phyloP scores from a whole-genome alignment of 2,329 filamentous ascomycete genomes.

The Cryphonectria naterciae region DNA sequence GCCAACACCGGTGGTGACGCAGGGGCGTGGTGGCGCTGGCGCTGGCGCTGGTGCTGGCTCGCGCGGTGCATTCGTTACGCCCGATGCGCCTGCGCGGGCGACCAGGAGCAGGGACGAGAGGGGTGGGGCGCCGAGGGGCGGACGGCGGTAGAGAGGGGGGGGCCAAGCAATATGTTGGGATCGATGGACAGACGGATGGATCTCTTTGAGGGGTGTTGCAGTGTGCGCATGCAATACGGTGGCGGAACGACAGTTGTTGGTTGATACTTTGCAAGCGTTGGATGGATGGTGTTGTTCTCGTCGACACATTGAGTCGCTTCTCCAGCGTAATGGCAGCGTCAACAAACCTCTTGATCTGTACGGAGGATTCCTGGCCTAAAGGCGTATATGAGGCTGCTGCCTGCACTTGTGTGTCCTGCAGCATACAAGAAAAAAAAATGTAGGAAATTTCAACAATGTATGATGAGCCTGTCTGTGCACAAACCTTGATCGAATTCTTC shows the following conservation, averaged over 20 bases:
- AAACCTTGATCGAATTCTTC: too few relatives aligned
- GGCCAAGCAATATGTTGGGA: background rate
- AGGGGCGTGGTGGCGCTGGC: background rate
- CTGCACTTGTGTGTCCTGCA: background rate
- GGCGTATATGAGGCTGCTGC: background rate
- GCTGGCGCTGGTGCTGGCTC: background rate
- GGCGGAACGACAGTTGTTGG: background rate
- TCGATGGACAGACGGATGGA: background rate
- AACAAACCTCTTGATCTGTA: background rate
- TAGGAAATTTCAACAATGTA: background rate
- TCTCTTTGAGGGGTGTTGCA: background rate
- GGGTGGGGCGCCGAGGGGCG: constrained; percentile 34
- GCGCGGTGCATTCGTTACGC: constrained; percentile 29
- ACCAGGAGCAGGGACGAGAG: constrained; percentile 40
- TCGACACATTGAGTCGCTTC: background rate
- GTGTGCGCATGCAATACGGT: background rate
- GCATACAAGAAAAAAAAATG: too few relatives aligned
- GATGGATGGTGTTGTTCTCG: background rate
- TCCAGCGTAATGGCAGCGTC: background rate
- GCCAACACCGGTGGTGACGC: constrained; percentile 12
- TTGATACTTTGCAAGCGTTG: background rate
- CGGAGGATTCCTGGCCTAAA: background rate
- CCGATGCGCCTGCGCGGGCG: constrained; percentile 32
- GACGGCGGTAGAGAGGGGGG: constrained; percentile 27
- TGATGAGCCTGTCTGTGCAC: background rate